Conservation (phyloP, 768 basidiomycete genomes). For the Lentinula detonsa region DNA sequence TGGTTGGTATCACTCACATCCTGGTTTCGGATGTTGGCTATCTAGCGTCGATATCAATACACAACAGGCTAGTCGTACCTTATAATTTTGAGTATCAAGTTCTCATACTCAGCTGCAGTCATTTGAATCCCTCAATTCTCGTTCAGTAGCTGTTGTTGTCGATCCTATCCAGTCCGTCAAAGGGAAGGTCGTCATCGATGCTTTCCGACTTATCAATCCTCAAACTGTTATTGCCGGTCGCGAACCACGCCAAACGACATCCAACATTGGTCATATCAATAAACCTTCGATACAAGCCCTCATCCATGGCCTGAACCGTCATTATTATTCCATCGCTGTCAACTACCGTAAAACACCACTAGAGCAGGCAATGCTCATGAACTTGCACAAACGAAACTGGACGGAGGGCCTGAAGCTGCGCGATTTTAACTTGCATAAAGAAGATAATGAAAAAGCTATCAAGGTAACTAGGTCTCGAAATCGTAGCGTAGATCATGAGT, state of each 20-base stretch:
- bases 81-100: slow-evolving; percentile 12
- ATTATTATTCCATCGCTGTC: slow-evolving; percentile 97
- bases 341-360: slow-evolving; percentile 98
- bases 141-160: slow-evolving; percentile 95
- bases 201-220: slow-evolving; percentile 95
- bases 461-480: slow-evolving; percentile 49
- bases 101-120: slow-evolving; percentile 48
- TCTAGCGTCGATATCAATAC: slow-evolving; percentile 99
- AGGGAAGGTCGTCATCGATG: slow-evolving; percentile 98
- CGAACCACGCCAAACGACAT: slow-evolving; percentile 95
- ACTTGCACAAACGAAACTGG: slow-evolving; percentile 98
- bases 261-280: slow-evolving; percentile 97
- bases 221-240: slow-evolving; percentile 85
- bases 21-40: slow-evolving; percentile 99
- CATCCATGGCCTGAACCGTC: slow-evolving; percentile 95
- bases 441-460: slow-evolving; percentile 87
- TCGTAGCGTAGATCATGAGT: slow-evolving; percentile 9
- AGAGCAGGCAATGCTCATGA: slow-evolving; percentile 98
- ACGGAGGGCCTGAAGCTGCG: slow-evolving; percentile 91
- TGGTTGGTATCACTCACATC: slow-evolving; percentile 99
- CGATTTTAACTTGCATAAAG: slow-evolving; percentile 86
- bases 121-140: slow-evolving; percentile 89
- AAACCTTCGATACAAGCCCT: slow-evolving; percentile 99
- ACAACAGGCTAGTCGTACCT: slow-evolving; percentile 63
- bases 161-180: slow-evolving; percentile 99